A percentile compares a stretch with the other conserved stretches of the same genome.
These are phyloP conservation scores for Exophiala calicioides DNA, from an alignment of 2,329 filamentous ascomycete genomes.

Conservation along the genomic window DNA sequence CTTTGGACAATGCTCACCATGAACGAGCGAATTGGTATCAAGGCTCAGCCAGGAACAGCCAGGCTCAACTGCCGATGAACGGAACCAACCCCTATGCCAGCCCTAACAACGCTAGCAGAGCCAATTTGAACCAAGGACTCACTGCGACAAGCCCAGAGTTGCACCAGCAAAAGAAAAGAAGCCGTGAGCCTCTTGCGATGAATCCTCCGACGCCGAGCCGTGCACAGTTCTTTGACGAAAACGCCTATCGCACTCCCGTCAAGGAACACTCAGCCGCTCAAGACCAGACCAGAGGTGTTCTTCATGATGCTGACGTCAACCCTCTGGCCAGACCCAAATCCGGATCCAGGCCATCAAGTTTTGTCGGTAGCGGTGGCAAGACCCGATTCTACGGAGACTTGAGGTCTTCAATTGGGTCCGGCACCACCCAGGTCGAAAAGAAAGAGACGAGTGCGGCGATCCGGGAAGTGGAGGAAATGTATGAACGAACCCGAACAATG, in stretches of 20 bases:
- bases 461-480: slow-evolving; percentile 16
- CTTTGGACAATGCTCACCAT: slow-evolving; percentile 9
- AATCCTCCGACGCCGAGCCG: slow-evolving; percentile 49
- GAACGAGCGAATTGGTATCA: slow-evolving; percentile 28
- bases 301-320: slow-evolving; percentile 7
- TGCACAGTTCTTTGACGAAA: slow-evolving; percentile 30
- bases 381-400: slow-evolving; percentile 44
- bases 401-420: slow-evolving; percentile 19
- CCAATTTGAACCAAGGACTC: slow-evolving; percentile 10
- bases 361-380: slow-evolving; percentile 38
- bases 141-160: slow-evolving; percentile 13
- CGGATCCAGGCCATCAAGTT: slow-evolving; percentile 29
- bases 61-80: slow-evolving; percentile 13
- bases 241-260: slow-evolving; percentile 15
- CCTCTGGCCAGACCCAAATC: not conserved
- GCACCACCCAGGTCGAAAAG: slow-evolving; percentile 10
- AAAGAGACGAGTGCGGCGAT: not conserved
- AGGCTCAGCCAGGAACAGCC: slow-evolving; percentile 14
- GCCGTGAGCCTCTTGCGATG: slow-evolving; percentile 46
- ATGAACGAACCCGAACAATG: slow-evolving; percentile 27
- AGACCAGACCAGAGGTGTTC: not conserved
- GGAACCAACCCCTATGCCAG: slow-evolving; percentile 3
- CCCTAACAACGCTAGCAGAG: slow-evolving; percentile 10
- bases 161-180: slow-evolving; percentile 27
- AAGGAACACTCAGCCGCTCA: not conserved